These are phyloP conservation scores for Blumeriella jaapii DNA, from an alignment of 2,329 filamentous ascomycete genomes.

Conservation along the genomic window DNA sequence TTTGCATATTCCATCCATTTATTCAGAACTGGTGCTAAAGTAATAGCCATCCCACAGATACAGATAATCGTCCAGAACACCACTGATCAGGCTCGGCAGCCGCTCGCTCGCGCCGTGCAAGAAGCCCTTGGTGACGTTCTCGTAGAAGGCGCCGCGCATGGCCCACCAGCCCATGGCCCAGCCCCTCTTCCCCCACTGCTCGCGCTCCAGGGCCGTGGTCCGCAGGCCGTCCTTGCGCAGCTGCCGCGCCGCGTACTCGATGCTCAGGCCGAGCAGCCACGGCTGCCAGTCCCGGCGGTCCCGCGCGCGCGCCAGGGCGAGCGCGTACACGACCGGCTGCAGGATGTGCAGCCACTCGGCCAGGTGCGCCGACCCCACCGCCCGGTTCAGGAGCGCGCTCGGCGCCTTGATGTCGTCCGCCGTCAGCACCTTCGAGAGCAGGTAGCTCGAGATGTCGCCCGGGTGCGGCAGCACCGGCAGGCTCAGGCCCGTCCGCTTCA, in stretches of 20 bases:
- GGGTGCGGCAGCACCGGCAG: conserved; percentile 74
- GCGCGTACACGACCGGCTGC: conserved; percentile 75
- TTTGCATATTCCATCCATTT: conserved; percentile 2
- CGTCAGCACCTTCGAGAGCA: conserved; percentile 81
- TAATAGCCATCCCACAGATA: conserved; percentile 98
- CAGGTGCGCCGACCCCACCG: conserved; percentile 60
- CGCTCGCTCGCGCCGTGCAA: conserved; percentile 40
- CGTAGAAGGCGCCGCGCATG: conserved; percentile 95
- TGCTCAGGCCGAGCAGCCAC: conserved; percentile 74
- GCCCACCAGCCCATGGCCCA: conserved; percentile 93
- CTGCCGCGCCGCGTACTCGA: conserved; percentile 85
- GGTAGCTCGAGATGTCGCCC: conserved; percentile 73
- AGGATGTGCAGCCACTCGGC: conserved; percentile 90
- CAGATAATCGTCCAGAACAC: conserved; percentile 89
- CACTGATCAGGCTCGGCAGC: conserved; percentile 59
- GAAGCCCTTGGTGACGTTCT: conserved; percentile 72
- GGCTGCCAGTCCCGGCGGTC: conserved; percentile 79
- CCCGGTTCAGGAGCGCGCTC: conserved; percentile 69
- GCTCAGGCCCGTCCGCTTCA: conserved; percentile 86
- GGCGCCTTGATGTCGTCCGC: conserved; percentile 96
- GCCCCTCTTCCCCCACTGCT: conserved; percentile 78
- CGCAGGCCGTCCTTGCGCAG: conserved; percentile 50
- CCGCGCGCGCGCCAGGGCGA: conserved; percentile 58
- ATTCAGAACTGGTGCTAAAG: conserved; percentile 40
- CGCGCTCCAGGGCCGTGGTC: conserved; percentile 77